phyloP scores from a whole-genome alignment of 2,329 filamentous ascomycete species.

The Bisporella sp. region DNA sequence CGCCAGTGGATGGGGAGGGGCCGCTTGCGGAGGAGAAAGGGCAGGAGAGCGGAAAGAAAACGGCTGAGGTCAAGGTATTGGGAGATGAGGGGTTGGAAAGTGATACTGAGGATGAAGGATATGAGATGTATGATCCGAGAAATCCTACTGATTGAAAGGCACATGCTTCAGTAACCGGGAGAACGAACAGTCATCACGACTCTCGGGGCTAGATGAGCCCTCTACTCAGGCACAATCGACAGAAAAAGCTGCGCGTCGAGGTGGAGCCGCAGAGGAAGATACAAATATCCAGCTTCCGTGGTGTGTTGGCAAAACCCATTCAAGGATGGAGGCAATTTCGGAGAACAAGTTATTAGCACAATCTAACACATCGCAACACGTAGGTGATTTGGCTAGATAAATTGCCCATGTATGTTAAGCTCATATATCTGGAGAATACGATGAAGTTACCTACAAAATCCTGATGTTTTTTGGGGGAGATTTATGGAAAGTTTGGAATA shows the following conservation, averaged over 20 bases:
- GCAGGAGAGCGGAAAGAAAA: conserved; percentile 5
- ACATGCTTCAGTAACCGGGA: neutral
- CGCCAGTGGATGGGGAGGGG: conserved; percentile 39
- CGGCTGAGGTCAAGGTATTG: conserved; percentile 11
- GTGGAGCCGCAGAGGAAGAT: neutral
- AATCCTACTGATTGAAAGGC: conserved; percentile 49
- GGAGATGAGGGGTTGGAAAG: conserved; percentile 50
- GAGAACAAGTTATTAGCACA: too few relatives aligned
- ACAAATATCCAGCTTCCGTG: too few relatives aligned
- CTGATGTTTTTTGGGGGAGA: too few relatives aligned
- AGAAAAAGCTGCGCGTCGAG: neutral
- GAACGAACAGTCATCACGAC: neutral
- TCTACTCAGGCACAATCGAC: neutral
- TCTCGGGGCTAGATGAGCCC: too few relatives aligned
- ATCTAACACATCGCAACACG: too few relatives aligned
- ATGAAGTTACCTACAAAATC: too few relatives aligned
- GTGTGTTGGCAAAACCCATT: too few relatives aligned
- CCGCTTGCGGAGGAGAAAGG: conserved; percentile 30
- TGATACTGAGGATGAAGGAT: conserved; percentile 36
- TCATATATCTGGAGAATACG: too few relatives aligned
- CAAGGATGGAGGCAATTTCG: too few relatives aligned
- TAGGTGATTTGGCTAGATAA: too few relatives aligned
- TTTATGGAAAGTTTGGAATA: too few relatives aligned
- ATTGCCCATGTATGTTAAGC: too few relatives aligned
- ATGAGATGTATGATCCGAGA: conserved; percentile 59